Percentiles rank a stretch among this genome's conserved stretches.
These are phyloP conservation scores for Polygonum aviculare DNA, from an alignment of 148 eudicot species.

Conservation along the genomic window DNA sequence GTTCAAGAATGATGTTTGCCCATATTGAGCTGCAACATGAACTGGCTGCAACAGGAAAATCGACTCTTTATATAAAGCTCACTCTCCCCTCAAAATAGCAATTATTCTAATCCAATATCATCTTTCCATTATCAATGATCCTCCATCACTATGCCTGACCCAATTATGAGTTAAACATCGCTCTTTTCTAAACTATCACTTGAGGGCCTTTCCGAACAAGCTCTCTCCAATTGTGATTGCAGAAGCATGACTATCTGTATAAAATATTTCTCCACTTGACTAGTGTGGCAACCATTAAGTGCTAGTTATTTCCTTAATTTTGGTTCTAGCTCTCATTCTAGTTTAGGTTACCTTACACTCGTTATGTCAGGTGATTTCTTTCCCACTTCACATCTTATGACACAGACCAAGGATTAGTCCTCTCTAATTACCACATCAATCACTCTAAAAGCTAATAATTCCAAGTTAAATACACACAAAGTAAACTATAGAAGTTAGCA, in stretches of 20 bases:
- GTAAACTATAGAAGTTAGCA: neutral
- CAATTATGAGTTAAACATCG: neutral
- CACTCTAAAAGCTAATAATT: neutral
- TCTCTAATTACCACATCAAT: neutral
- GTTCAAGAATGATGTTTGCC: constrained; percentile 91
- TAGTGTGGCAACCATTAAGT: neutral
- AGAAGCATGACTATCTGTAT: neutral
- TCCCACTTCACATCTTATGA: neutral
- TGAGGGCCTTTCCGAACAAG: neutral
- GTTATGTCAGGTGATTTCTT: neutral
- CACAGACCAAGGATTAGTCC: neutral
- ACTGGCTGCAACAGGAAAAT: constrained; percentile 50
- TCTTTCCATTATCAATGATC: neutral
- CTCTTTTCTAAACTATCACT: neutral
- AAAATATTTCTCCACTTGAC: neutral
- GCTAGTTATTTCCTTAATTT: neutral
- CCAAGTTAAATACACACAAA: neutral
- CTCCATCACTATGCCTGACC: neutral
- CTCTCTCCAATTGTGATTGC: neutral
- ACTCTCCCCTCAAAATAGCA: neutral
- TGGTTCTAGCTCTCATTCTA: neutral
- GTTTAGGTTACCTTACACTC: neutral
- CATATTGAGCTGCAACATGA: constrained; percentile 99
- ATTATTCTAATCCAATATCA: neutral
- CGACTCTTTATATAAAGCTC: neutral